These are phyloP conservation scores for Laburnicola sp. DNA, from an alignment of 2,329 filamentous ascomycete genomes.

Conservation along the genomic window DNA sequence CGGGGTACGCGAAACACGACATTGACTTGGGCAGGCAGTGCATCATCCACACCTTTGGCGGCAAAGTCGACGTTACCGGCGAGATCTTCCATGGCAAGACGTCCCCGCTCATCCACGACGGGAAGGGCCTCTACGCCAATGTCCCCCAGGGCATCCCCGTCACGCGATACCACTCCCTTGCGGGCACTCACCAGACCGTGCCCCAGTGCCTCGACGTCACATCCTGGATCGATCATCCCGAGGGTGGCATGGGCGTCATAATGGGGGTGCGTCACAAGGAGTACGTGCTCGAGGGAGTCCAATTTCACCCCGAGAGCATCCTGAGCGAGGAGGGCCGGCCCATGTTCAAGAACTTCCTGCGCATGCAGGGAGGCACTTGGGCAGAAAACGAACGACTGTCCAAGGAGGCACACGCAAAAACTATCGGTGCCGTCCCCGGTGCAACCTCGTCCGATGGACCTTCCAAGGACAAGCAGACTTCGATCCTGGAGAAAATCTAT, in stretches of 20 bases:
- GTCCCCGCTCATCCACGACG: conserved; percentile 84
- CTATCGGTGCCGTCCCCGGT: conserved; percentile 38
- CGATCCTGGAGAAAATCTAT: conserved; percentile 91
- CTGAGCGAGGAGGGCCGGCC: conserved; percentile 82
- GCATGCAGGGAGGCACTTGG: conserved; percentile 90
- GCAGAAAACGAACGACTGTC: conserved; percentile 68
- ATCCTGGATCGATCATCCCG: conserved; percentile 80
- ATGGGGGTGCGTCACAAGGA: conserved; percentile 97
- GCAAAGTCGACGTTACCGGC: conserved; percentile 86
- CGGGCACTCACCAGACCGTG: conserved; percentile 84
- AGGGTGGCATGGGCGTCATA: conserved; percentile 81
- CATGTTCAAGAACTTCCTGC: conserved; percentile 92
- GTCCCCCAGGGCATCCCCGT: conserved; percentile 80
- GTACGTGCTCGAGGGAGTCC: conserved; percentile 88
- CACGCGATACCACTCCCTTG: conserved; percentile 94
- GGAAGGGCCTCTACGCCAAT: conserved; percentile 86
- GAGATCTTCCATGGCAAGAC: conserved; percentile 98
- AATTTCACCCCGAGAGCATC: conserved; percentile 98
- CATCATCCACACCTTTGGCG: conserved; percentile 92
- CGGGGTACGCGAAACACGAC: not conserved
- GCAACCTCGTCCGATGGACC: conserved; percentile 25
- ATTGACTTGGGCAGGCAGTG: conserved; percentile 67
- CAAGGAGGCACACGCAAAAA: conserved; percentile 39
- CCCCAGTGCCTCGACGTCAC: conserved; percentile 85
- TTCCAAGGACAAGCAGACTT: conserved; percentile 65